phyloP scores from a whole-genome alignment of 331 rosid genomes.

The Prunus yedoensis region DNA sequence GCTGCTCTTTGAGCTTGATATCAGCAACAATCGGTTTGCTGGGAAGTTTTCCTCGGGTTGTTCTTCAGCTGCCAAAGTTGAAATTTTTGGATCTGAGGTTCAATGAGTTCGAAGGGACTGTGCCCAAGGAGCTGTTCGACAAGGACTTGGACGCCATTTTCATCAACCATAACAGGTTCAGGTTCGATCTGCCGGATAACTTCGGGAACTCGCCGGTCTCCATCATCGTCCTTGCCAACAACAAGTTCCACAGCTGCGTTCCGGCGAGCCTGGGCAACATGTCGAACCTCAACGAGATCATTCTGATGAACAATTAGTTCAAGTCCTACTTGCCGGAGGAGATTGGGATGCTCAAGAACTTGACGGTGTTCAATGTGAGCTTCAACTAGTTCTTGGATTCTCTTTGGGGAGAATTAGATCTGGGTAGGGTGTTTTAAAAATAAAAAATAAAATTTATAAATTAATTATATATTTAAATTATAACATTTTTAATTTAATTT shows the following conservation, averaged over 20 bases:
- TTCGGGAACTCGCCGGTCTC: constrained; percentile 96
- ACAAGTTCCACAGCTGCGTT: constrained; percentile 80
- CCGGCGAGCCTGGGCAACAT: constrained; percentile 87
- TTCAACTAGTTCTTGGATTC: constrained; percentile 74
- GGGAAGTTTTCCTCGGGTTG: constrained; percentile 77
- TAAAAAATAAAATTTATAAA: too few species aligned
- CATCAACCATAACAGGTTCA: constrained; percentile 74
- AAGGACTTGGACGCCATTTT: constrained; percentile 89
- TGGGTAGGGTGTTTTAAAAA: too few species aligned
- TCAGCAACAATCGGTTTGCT: constrained; percentile 87
- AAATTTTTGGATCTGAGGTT: constrained; percentile 71
- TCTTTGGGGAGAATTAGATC: too few species aligned
- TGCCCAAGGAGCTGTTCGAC: constrained; percentile 74
- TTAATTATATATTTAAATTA: too few species aligned
- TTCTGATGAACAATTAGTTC: constrained; percentile 67
- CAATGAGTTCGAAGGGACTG: constrained; percentile 52
- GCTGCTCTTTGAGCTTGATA: constrained; percentile 67
- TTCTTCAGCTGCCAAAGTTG: constrained; percentile 57
- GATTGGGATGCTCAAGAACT: constrained; percentile 64
- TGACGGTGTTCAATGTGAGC: constrained; percentile 93
- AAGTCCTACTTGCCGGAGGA: constrained; percentile 78
- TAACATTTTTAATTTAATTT: too few species aligned
- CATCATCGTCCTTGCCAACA: constrained; percentile 84
- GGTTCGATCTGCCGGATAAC: constrained; percentile 68
- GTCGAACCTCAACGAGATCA: constrained; percentile 72